Evolutionary conservation across 1,284 basidiomycete species (phyloP).

Genomic region (Takashimella koratensis): DNA sequence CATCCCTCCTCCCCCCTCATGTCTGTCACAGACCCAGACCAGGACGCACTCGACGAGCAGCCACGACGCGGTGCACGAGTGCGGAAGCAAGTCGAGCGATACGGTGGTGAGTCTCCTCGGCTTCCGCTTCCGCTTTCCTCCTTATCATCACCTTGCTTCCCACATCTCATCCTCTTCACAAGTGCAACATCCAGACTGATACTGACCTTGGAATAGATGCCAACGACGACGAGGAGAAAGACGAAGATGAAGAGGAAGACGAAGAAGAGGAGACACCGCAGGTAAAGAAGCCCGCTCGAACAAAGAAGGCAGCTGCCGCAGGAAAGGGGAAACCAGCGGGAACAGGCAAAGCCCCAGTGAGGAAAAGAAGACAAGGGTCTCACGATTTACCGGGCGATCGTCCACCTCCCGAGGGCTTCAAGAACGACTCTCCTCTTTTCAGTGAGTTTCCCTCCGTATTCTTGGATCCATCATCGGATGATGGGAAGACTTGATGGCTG

Average conservation of each 20-base stretch:
- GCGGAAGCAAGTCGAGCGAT: slow-evolving; percentile 36
- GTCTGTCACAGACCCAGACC: slow-evolving; percentile 15
- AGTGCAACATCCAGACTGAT: no score
- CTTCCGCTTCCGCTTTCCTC: no score
- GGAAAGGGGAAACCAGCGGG: slow-evolving; percentile 13
- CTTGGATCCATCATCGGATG: neutral
- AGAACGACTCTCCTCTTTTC: slow-evolving; percentile 37
- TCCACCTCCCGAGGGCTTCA: slow-evolving; percentile 26
- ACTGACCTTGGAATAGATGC: no score
- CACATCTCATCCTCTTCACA: no score
- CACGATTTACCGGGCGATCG: slow-evolving; percentile 7
- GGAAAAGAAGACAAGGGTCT: slow-evolving; percentile 20
- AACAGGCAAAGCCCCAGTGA: slow-evolving; percentile 13
- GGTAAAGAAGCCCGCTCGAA: slow-evolving; percentile 1
- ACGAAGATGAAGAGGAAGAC: slow-evolving; percentile 9
- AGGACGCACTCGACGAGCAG: slow-evolving; percentile 17
- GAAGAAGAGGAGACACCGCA: slow-evolving; percentile 13
- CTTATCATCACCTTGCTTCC: no score
- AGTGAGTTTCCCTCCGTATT: slow-evolving; percentile 23
- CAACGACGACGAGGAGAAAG: slow-evolving; percentile 5
- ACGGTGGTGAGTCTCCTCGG: slow-evolving; percentile 10
- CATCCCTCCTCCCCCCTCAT: slow-evolving; percentile 10
- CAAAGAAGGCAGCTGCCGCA: neutral
- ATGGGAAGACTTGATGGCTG: neutral
- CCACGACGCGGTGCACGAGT: slow-evolving; percentile 36